phyloP scores from a whole-genome alignment of 345 rosid genomes.

The Eucalyptus marginata region DNA sequence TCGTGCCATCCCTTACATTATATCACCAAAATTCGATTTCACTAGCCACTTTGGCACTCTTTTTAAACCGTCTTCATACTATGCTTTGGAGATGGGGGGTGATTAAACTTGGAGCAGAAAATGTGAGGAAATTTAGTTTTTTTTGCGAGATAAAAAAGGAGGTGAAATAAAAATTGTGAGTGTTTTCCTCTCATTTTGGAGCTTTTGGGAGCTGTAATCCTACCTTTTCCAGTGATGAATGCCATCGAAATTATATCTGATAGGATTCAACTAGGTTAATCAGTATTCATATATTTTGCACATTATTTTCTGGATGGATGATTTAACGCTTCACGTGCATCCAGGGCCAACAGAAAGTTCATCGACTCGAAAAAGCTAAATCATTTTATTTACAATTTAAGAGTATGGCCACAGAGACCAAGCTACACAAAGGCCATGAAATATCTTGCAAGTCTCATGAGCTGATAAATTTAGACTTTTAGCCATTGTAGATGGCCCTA shows the following conservation, averaged over 20 bases:
- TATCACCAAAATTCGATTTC: not conserved
- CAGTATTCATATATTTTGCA: not conserved
- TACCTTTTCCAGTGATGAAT: not conserved
- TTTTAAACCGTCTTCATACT: not conserved
- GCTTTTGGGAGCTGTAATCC: not conserved
- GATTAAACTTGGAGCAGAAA: not conserved
- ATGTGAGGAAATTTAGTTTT: not conserved
- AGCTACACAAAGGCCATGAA: not conserved
- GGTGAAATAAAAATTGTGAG: not conserved
- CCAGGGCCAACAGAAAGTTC: not conserved
- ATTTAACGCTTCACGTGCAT: not conserved
- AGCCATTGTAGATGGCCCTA: not conserved
- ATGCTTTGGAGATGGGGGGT: not conserved
- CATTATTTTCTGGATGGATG: not conserved
- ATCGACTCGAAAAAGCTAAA: not conserved
- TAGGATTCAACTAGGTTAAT: not conserved
- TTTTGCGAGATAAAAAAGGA: not conserved
- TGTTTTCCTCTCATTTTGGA: not conserved
- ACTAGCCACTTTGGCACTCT: not conserved
- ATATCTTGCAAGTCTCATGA: not conserved
- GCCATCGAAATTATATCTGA: not conserved
- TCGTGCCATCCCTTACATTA: not conserved
- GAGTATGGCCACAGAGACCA: not conserved
- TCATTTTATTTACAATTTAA: not conserved
- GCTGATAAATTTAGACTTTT: not conserved